These are phyloP conservation scores for Ligustrum vulgare DNA, from an alignment of 257 asterid species.

Conservation along the genomic window DNA sequence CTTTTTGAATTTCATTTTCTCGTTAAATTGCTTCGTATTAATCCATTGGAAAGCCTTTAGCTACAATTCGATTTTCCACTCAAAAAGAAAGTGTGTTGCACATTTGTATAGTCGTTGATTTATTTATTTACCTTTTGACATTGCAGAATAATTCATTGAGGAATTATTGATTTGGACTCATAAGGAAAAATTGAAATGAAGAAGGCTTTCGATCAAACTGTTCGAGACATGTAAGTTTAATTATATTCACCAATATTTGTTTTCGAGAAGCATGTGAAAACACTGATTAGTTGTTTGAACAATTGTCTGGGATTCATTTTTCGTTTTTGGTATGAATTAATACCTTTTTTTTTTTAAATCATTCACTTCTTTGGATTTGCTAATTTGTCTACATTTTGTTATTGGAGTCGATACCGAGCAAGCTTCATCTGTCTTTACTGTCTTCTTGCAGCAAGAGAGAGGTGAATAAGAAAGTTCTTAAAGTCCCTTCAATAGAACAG, in stretches of 20 bases:
- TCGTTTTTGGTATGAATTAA: background rate
- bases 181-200: conserved; percentile 58
- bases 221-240: conserved; percentile 81
- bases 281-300: background rate
- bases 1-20: conserved; percentile 7
- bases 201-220: conserved; percentile 93
- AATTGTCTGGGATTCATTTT: background rate
- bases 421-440: conserved; percentile 22
- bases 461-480: conserved; percentile 94
- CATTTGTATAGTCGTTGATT: conserved; percentile 8
- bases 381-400: background rate
- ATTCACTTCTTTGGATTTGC: background rate
- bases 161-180: conserved; percentile 36
- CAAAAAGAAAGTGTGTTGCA: conserved; percentile 10
- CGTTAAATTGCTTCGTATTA: conserved; percentile 16
- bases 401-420: conserved; percentile 8
- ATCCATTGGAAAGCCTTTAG: conserved; percentile 4
- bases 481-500: conserved; percentile 90
- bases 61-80: conserved; percentile 17
- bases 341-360: background rate
- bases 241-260: conserved; percentile 1
- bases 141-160: conserved; percentile 26
- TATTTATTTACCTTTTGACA: conserved; percentile 13
- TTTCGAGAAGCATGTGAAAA: background rate
- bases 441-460: conserved; percentile 86